phyloP scores from a whole-genome alignment of 1,284 basidiomycete genomes.

The Boletus coffeatus region DNA sequence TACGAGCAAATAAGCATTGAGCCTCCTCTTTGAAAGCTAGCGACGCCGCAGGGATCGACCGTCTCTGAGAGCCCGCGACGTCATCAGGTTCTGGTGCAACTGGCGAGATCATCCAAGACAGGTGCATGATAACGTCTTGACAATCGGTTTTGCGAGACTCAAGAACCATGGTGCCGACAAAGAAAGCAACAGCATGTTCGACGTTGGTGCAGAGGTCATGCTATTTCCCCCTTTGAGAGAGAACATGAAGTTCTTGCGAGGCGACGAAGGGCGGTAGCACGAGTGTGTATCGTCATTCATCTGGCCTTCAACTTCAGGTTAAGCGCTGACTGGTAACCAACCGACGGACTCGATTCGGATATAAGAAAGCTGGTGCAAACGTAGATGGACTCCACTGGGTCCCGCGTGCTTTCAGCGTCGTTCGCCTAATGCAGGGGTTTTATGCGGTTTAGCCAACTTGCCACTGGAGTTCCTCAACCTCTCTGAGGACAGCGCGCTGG shows the following conservation, averaged over 20 bases:
- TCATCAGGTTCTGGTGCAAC: constrained; percentile 13
- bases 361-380: constrained; percentile 58
- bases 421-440: background rate
- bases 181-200: too few relatives aligned
- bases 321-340: background rate
- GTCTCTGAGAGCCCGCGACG: constrained; percentile 22
- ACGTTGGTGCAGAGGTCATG: too few relatives aligned
- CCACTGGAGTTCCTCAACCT: constrained; percentile 65
- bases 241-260: too few relatives aligned
- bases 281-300: too few relatives aligned
- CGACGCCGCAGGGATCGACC: constrained; percentile 36
- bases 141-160: background rate
- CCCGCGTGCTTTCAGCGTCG: too few relatives aligned
- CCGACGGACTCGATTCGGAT: constrained; percentile 34
- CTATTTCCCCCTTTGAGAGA: too few relatives aligned
- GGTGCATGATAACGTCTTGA: background rate
- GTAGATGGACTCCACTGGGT: constrained; percentile 54
- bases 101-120: constrained; percentile 33
- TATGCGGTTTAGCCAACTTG: constrained; percentile 22
- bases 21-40: constrained; percentile 33
- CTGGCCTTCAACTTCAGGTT: background rate
- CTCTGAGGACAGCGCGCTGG: constrained; percentile 58
- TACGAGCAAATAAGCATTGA: constrained; percentile 30
- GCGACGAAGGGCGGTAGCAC: too few relatives aligned
- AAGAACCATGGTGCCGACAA: constrained; percentile 47